Percentiles rank a stretch among this genome's conserved stretches.
Evolutionary conservation across 2,329 filamentous ascomycete genomes (phyloP).

Genomic region (Ceratocystis harringtonii): DNA sequence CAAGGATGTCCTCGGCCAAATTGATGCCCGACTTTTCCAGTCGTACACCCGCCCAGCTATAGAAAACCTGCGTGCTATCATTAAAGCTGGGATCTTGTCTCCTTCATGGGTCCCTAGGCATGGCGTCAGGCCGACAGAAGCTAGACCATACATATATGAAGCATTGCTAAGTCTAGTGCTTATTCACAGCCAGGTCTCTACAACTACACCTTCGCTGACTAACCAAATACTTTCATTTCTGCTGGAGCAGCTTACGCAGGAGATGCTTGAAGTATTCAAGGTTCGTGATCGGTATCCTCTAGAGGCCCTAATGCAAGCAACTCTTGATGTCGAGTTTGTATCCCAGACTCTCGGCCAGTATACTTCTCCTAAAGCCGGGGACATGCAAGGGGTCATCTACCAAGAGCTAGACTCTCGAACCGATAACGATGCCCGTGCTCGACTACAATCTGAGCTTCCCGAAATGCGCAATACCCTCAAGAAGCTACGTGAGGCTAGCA

Average conservation of each 20-base stretch:
- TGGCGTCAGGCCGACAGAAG: constrained; percentile 49
- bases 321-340: constrained; percentile 91
- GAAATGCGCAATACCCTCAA: constrained; percentile 83
- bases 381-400: constrained; percentile 81
- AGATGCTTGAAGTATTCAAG: constrained; percentile 70
- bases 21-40: constrained; percentile 80
- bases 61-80: constrained; percentile 50
- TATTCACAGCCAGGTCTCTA: constrained; percentile 78
- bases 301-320: constrained; percentile 84
- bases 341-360: constrained; percentile 86
- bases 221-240: constrained; percentile 71
- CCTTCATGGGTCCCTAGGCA: constrained; percentile 53
- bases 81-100: constrained; percentile 56
- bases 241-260: constrained; percentile 63
- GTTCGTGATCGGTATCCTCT: constrained; percentile 55
- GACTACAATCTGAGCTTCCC: constrained; percentile 72
- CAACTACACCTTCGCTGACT: constrained; percentile 61
- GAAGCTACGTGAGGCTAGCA: constrained; percentile 62
- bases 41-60: constrained; percentile 75
- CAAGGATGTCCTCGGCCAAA: constrained; percentile 75
- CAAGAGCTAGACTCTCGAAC: constrained; percentile 79
- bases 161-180: constrained; percentile 73
- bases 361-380: constrained; percentile 65
- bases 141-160: constrained; percentile 79
- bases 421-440: constrained; percentile 66